Evolutionary conservation across 257 asterid species (phyloP).

Genomic region (Parsonsia alboflavescens): DNA sequence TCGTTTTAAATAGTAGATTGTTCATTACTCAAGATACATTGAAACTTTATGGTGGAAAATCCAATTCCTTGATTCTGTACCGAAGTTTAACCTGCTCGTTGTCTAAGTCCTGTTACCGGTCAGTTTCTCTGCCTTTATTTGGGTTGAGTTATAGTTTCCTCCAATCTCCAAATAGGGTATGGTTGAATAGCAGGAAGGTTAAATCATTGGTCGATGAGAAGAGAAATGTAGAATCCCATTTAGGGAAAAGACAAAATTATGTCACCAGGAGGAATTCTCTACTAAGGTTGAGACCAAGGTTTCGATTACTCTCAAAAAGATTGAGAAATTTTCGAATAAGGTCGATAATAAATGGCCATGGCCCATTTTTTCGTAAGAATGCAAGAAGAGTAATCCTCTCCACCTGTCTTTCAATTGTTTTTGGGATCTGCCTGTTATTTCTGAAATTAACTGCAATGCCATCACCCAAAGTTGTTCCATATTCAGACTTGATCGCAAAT

Average conservation of each 20-base stretch:
- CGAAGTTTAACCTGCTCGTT: conserved; percentile 28
- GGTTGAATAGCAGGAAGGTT: conserved; percentile 35
- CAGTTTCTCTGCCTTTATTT: conserved; percentile 36
- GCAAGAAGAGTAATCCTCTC: conserved; percentile 52
- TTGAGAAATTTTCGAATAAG: conserved; percentile 48
- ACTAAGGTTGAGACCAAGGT: conserved; percentile 62
- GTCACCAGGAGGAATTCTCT: conserved; percentile 43
- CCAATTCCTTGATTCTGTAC: conserved; percentile 22
- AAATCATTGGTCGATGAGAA: conserved; percentile 39
- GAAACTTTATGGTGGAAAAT: conserved; percentile 34
- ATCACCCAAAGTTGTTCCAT: conserved; percentile 62
- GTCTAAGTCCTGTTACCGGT: conserved; percentile 28
- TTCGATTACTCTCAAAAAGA: conserved; percentile 46
- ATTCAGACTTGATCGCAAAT: conserved; percentile 65
- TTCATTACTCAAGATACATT: conserved; percentile 37
- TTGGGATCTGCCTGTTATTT: conserved; percentile 78
- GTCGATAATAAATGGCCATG: conserved; percentile 44
- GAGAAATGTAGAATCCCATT: conserved; percentile 33
- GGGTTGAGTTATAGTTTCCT: conserved; percentile 30
- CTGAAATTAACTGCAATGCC: conserved; percentile 70
- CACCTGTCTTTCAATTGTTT: conserved; percentile 45
- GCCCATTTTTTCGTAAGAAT: conserved; percentile 59
- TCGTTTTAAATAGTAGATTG: conserved; percentile 48
- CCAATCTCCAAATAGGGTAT: conserved; percentile 34
- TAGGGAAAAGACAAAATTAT: conserved; percentile 34